These are phyloP conservation scores for Pezicula radicicola DNA, from an alignment of 2,329 filamentous ascomycete species.

Conservation along the genomic window DNA sequence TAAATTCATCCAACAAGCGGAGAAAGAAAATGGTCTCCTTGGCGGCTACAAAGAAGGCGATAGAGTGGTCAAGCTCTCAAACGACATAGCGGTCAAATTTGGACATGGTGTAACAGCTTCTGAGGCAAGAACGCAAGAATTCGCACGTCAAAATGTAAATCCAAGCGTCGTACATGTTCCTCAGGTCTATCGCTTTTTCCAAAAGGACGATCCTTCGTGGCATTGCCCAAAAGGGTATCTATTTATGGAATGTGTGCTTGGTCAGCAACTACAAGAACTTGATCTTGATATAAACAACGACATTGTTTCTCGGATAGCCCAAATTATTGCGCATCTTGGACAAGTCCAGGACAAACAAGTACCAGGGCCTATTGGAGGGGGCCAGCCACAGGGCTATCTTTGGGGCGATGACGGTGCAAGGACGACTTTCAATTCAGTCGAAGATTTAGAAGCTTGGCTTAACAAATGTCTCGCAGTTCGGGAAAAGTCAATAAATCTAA, in stretches of 20 bases:
- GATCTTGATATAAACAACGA: slow-evolving; percentile 8
- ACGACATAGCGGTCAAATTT: slow-evolving; percentile 16
- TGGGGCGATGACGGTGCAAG: slow-evolving; percentile 15
- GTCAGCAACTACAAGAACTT: slow-evolving; percentile 12
- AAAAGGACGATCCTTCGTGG: slow-evolving; percentile 1
- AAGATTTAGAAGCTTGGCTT: too few relatives aligned
- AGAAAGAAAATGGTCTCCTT: slow-evolving; percentile 5
- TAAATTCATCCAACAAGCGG: slow-evolving; percentile 5
- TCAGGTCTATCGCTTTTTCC: slow-evolving; percentile 17
- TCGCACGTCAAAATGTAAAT: slow-evolving; percentile 15
- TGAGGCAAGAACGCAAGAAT: slow-evolving; percentile 19
- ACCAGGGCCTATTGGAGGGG: slow-evolving; percentile 17
- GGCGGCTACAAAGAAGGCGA: slow-evolving; percentile 6
- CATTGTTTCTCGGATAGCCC: slow-evolving; percentile 13
- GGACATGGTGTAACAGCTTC: slow-evolving; percentile 14
- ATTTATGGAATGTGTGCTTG: slow-evolving; percentile 23
- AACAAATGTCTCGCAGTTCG: too few relatives aligned
- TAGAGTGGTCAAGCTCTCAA: slow-evolving; percentile 4
- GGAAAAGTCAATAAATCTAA: slow-evolving; percentile 13
- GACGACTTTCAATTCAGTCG: not conserved
- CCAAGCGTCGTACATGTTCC: slow-evolving; percentile 18
- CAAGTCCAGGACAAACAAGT: slow-evolving; percentile 7
- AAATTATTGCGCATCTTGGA: slow-evolving; percentile 12
- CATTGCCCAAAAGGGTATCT: slow-evolving; percentile 14
- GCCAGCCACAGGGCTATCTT: slow-evolving; percentile 14